phyloP scores from a whole-genome alignment of 352 stramenopile species.

The Pythium vanterpoolii region DNA sequence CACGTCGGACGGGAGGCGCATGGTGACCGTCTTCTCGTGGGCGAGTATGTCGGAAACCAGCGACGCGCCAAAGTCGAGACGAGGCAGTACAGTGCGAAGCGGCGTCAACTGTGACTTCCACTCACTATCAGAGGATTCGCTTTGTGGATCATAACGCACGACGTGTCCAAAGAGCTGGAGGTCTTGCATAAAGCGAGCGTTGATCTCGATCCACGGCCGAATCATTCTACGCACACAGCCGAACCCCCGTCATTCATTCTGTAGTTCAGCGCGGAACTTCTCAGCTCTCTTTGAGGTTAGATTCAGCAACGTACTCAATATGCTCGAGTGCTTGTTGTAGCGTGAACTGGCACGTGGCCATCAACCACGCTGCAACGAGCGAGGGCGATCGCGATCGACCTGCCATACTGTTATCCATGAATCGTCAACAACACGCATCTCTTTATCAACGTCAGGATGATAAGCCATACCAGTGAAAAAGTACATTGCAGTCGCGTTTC shows the following conservation, averaged over 20 bases:
- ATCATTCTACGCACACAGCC: conserved; percentile 29
- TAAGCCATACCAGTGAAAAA: conserved; percentile 62
- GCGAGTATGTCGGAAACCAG: conserved; percentile 43
- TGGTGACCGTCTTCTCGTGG: conserved; percentile 56
- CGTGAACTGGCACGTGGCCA: conserved; percentile 24
- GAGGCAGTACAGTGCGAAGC: conserved; percentile 22
- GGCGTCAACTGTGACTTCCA: background rate
- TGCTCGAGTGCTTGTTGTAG: conserved; percentile 36
- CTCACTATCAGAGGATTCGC: background rate
- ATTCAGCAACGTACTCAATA: conserved; percentile 33
- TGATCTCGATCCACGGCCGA: conserved; percentile 72
- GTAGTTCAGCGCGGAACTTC: background rate
- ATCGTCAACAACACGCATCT: background rate
- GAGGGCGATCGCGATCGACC: conserved; percentile 60
- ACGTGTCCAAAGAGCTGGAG: conserved; percentile 39
- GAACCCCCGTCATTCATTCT: background rate
- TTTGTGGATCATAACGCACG: background rate
- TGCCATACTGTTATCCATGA: conserved; percentile 39
- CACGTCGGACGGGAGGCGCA: conserved; percentile 56
- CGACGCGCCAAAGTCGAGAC: conserved; percentile 51
- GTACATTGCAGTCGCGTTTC: conserved; percentile 37
- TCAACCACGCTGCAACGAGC: conserved; percentile 51
- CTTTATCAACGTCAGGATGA: background rate
- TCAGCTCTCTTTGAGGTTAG: background rate
- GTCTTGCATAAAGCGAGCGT: conserved; percentile 49